Evolutionary conservation across 306 rosid genomes (phyloP).

Genomic region (Rosa chinensis): DNA sequence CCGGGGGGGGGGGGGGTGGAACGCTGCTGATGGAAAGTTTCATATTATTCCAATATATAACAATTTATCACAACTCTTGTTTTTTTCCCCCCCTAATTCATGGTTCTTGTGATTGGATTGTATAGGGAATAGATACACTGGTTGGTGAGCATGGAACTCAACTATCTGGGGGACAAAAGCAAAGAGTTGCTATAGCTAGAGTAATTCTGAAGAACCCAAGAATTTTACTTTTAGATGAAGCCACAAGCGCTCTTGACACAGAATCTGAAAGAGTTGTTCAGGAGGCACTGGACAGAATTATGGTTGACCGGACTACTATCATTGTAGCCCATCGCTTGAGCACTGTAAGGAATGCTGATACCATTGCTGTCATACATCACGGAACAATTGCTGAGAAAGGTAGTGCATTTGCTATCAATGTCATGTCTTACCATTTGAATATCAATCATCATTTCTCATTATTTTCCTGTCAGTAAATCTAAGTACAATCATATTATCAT

Average conservation of each 20-base stretch:
- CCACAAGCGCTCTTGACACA: slow-evolving; percentile 57
- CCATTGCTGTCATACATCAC: slow-evolving; percentile 44
- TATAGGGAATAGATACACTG: slow-evolving; percentile 59
- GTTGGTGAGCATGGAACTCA: slow-evolving; percentile 38
- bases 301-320: slow-evolving; percentile 46
- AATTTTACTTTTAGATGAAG: slow-evolving; percentile 53
- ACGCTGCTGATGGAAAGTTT: neutral
- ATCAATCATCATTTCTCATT: neutral
- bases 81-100: neutral
- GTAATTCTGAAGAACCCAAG: slow-evolving; percentile 48
- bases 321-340: slow-evolving; percentile 52
- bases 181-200: slow-evolving; percentile 40
- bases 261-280: slow-evolving; percentile 54
- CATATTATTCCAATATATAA: too few species aligned
- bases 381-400: slow-evolving; percentile 53
- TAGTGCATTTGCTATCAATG: neutral
- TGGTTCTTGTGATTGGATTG: neutral
- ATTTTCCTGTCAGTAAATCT: neutral
- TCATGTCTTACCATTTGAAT: neutral
- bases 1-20: too few species aligned
- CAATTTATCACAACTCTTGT: neutral
- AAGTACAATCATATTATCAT: neutral
- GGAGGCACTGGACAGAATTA: slow-evolving; percentile 46
- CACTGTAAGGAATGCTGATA: slow-evolving; percentile 48
- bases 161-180: too few species aligned